phyloP scores from a whole-genome alignment of 768 basidiomycete genomes.

The Mycena pura region DNA sequence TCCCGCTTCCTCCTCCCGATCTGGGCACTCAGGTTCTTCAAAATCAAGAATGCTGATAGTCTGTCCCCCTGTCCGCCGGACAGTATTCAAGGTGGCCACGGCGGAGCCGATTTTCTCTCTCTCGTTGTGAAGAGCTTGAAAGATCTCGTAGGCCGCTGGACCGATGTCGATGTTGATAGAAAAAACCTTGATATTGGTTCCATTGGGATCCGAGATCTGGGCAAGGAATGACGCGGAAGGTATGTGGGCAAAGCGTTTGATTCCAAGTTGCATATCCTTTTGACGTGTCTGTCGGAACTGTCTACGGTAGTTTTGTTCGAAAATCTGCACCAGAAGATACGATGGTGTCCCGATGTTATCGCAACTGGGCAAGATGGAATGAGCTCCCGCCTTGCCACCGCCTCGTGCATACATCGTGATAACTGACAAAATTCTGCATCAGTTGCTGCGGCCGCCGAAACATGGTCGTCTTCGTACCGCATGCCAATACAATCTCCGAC shows the following conservation, averaged over 20 bases:
- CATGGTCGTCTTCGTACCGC: background rate
- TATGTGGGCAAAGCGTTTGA: background rate
- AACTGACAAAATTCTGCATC: background rate
- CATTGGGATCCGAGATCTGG: background rate
- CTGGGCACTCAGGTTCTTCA: too few relatives aligned
- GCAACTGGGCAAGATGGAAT: background rate
- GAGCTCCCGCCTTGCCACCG: constrained; percentile 1
- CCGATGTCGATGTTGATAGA: background rate
- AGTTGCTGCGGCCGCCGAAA: background rate
- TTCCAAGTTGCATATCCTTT: background rate
- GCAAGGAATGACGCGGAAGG: background rate
- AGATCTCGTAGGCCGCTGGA: background rate
- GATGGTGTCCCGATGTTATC: constrained; percentile 1
- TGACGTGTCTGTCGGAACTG: background rate
- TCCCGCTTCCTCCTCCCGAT: too few relatives aligned
- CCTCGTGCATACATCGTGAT: constrained; percentile 3
- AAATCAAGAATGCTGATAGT: background rate
- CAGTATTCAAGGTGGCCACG: background rate
- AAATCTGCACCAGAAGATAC: background rate
- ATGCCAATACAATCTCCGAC: background rate
- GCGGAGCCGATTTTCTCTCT: background rate
- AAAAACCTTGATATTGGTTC: background rate
- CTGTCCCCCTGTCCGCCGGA: background rate
- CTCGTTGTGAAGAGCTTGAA: background rate
- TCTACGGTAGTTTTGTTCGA: background rate